Evolutionary conservation across 306 rosid genomes (phyloP).

Genomic region (Purshia tridentata): DNA sequence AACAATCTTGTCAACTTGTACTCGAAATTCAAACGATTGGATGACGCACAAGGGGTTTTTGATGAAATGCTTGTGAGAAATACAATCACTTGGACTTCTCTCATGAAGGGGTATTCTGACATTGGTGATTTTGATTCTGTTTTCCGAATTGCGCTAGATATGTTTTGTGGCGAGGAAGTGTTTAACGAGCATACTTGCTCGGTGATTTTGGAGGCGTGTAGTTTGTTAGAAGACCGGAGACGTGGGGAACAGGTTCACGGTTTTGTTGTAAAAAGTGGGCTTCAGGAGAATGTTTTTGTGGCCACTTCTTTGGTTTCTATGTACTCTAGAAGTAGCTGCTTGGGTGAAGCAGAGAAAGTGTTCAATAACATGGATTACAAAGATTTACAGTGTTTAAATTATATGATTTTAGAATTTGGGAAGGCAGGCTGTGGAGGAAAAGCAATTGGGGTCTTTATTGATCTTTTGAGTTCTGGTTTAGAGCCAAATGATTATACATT

Average conservation of each 20-base stretch:
- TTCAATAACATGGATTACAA: constrained; percentile 26
- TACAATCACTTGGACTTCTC: constrained; percentile 54
- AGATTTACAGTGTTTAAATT: constrained; percentile 52
- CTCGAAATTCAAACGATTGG: constrained; percentile 35
- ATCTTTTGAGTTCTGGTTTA: constrained; percentile 41
- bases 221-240: constrained; percentile 17
- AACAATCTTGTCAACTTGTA: constrained; percentile 46
- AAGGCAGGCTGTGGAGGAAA: constrained; percentile 41
- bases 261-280: constrained; percentile 41
- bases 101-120: constrained; percentile 48
- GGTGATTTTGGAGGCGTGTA: constrained; percentile 45
- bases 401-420: constrained; percentile 52
- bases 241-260: constrained; percentile 46
- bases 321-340: constrained; percentile 42
- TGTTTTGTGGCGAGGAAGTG: constrained; percentile 36
- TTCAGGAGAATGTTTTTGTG: constrained; percentile 38
- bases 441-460: constrained; percentile 33
- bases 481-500: constrained; percentile 38
- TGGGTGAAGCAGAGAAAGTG: constrained; percentile 45
- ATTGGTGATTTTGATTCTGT: constrained; percentile 35
- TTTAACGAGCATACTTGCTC: constrained; percentile 58
- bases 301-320: constrained; percentile 53
- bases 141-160: constrained; percentile 33
- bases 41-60: constrained; percentile 43
- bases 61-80: constrained; percentile 49